A percentile compares a stretch with the other conserved stretches of the same genome.
phyloP scores from a whole-genome alignment of 1,284 basidiomycete species.

The Ganoderma lingzhi region DNA sequence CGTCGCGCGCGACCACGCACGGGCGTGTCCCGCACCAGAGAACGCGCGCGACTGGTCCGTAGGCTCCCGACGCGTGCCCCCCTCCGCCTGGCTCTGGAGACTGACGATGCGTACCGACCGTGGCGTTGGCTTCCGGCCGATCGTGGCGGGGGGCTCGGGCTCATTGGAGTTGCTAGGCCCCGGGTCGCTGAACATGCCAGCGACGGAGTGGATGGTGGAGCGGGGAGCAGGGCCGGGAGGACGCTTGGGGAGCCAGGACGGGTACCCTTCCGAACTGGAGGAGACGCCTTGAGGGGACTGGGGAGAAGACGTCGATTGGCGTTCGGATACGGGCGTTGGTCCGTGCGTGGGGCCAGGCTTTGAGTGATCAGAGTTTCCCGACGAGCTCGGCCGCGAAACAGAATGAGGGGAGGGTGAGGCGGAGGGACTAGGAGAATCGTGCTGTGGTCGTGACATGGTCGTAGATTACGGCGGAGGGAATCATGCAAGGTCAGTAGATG shows the following conservation, averaged over 20 bases:
- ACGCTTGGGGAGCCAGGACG: slow-evolving; percentile 82
- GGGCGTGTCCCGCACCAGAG: slow-evolving; percentile 40
- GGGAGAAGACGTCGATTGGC: slow-evolving; percentile 35
- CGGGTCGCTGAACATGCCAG: slow-evolving; percentile 48
- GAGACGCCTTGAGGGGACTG: slow-evolving; percentile 41
- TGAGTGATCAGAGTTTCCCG: slow-evolving; percentile 33
- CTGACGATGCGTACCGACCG: slow-evolving; percentile 82
- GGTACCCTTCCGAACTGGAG: slow-evolving; percentile 70
- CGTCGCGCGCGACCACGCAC: slow-evolving; percentile 70
- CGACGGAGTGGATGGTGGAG: slow-evolving; percentile 65
- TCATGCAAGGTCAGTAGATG: slow-evolving; percentile 39
- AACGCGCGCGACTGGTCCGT: slow-evolving; percentile 60
- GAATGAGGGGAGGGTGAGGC: slow-evolving; percentile 41
- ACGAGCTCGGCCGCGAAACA: slow-evolving; percentile 38
- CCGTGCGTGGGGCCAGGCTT: slow-evolving; percentile 30
- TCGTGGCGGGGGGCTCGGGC: slow-evolving; percentile 43
- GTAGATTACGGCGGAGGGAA: slow-evolving; percentile 37
- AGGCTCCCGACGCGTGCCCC: slow-evolving; percentile 52
- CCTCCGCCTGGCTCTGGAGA: slow-evolving; percentile 56
- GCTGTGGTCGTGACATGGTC: slow-evolving; percentile 45
- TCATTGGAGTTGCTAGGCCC: slow-evolving; percentile 47
- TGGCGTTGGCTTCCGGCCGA: slow-evolving; percentile 77
- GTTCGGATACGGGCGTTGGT: slow-evolving; percentile 35
- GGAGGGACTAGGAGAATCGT: slow-evolving; percentile 38
- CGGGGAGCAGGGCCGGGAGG: slow-evolving; percentile 77